These are phyloP conservation scores for Pachysandra terminalis DNA, from an alignment of 164 flowering plant genomes.

Conservation along the genomic window DNA sequence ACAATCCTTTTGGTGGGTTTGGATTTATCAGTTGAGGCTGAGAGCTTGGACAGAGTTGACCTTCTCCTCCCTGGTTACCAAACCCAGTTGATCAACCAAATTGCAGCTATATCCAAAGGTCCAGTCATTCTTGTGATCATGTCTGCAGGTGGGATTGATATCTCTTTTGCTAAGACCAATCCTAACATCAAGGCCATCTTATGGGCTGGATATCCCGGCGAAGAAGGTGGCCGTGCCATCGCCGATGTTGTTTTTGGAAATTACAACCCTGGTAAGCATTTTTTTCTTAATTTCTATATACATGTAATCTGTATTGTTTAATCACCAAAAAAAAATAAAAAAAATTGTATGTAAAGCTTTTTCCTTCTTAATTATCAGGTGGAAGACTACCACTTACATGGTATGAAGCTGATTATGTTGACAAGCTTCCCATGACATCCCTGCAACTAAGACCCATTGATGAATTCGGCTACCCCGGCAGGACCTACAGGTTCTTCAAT, in stretches of 20 bases:
- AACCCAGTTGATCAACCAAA: conserved; percentile 17
- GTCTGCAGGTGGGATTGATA: conserved; percentile 33
- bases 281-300: background rate
- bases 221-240: conserved; percentile 39
- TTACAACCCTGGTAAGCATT: conserved; percentile 32
- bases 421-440: conserved; percentile 37
- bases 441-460: conserved; percentile 33
- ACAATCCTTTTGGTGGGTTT: conserved; percentile 39
- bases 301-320: too few relatives aligned
- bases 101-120: conserved; percentile 27
- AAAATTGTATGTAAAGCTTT: background rate
- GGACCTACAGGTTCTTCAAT: conserved; percentile 44
- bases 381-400: conserved; percentile 49
- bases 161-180: conserved; percentile 22
- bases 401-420: conserved; percentile 20
- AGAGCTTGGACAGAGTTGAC: conserved; percentile 30
- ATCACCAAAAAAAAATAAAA: too few relatives aligned
- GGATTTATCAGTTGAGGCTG: conserved; percentile 39
- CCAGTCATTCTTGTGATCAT: conserved; percentile 36
- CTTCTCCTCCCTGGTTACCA: conserved; percentile 40
- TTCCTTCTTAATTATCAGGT: conserved; percentile 13
- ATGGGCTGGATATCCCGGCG: conserved; percentile 56
- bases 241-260: conserved; percentile 42
- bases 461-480: conserved; percentile 32
- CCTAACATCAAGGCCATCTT: conserved; percentile 29